Conservation (phyloP, 352 stramenopile species). For the Pythium periplocum region DNA sequence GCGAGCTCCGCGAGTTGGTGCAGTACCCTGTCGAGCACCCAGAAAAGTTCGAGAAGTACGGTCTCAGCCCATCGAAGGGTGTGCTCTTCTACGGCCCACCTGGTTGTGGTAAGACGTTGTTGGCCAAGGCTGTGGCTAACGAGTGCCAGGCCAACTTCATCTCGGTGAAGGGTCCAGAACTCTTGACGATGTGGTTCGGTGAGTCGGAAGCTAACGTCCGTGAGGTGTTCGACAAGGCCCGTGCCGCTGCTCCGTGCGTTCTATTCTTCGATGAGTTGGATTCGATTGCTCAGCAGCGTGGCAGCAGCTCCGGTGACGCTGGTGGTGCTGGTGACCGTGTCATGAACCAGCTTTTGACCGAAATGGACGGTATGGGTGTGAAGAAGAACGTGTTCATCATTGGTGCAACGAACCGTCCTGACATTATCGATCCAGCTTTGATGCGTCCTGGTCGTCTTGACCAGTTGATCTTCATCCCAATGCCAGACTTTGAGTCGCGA, state of each 20-base stretch:
- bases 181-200: constrained; percentile 99
- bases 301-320: constrained; percentile 92
- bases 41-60: constrained; percentile 99
- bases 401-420: constrained; percentile 92
- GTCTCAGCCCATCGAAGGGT: constrained; percentile 92
- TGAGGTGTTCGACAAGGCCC: constrained; percentile 99
- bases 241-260: constrained; percentile 95
- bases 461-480: constrained; percentile 96
- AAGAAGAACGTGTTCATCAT: constrained; percentile 99
- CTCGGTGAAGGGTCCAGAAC: constrained; percentile 98
- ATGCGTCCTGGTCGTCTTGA: constrained; percentile 95
- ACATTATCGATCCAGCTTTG: constrained; percentile 97
- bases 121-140: constrained; percentile 99
- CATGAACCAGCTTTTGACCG: constrained; percentile 99
- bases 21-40: constrained; percentile 99
- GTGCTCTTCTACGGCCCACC: constrained; percentile 99
- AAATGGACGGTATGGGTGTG: constrained; percentile 98
- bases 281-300: constrained; percentile 97
- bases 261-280: constrained; percentile 99
- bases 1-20: constrained; percentile 98
- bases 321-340: constrained; percentile 98
- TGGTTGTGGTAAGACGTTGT: constrained; percentile 99
- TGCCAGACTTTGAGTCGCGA: constrained; percentile 96
- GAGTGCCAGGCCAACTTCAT: constrained; percentile 99
- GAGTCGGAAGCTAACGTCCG: constrained; percentile 98